These are phyloP conservation scores for Viola pubescens DNA, from an alignment of 441 rosid genomes.

Conservation along the genomic window DNA sequence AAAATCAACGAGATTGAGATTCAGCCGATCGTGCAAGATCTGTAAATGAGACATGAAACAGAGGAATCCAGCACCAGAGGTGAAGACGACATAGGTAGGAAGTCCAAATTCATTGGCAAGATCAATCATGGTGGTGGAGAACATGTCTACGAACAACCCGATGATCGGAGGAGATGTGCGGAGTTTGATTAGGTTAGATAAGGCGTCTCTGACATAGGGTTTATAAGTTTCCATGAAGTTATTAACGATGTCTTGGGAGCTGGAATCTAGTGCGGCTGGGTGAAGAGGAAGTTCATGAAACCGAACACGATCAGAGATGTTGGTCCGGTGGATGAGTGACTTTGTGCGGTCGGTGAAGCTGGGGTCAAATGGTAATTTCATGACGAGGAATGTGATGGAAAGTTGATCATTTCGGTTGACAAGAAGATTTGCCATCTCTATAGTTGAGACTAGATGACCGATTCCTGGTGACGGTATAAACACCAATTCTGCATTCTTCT, in stretches of 20 bases:
- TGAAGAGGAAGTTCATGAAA: background rate
- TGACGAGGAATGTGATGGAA: conserved; percentile 27
- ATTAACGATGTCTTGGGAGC: background rate
- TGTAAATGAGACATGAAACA: conserved; percentile 23
- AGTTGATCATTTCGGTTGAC: conserved; percentile 21
- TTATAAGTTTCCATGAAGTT: conserved; percentile 15
- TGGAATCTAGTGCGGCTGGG: background rate
- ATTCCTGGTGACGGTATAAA: background rate
- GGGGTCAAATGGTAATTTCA: conserved; percentile 17
- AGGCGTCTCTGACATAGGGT: conserved; percentile 15
- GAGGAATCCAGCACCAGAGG: conserved; percentile 24
- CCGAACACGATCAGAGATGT: background rate
- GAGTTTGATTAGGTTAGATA: background rate
- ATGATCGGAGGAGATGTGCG: conserved; percentile 16
- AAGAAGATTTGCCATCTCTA: conserved; percentile 5
- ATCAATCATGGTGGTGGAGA: conserved; percentile 27
- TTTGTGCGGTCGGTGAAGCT: background rate
- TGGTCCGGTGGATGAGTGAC: background rate
- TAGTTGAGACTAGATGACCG: conserved; percentile 6
- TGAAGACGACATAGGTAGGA: conserved; percentile 21
- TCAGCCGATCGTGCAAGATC: conserved; percentile 9
- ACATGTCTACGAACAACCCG: conserved; percentile 28
- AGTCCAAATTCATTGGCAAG: conserved; percentile 22
- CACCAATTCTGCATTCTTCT: too few relatives aligned
- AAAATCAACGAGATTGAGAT: conserved; percentile 3